Percentiles rank a stretch among this genome's conserved stretches.
Conservation (phyloP, 768 basidiomycete species). For the Psilocybe subaeruginosa region DNA sequence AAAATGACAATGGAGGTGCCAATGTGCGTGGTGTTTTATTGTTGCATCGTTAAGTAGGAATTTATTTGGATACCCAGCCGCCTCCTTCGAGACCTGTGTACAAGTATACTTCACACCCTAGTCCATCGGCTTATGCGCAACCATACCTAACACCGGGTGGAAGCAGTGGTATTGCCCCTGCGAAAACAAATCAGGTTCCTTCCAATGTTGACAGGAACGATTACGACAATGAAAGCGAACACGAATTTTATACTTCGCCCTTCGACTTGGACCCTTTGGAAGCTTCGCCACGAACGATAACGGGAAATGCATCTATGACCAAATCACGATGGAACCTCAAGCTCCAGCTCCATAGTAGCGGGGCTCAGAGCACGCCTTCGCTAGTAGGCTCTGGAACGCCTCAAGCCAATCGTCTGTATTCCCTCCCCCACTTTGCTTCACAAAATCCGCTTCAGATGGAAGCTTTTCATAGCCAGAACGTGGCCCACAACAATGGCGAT, state of each 20-base stretch:
- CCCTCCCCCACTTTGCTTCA: background rate
- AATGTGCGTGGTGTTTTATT: background rate
- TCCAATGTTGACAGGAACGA: background rate
- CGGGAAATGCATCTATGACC: slow-evolving; percentile 16
- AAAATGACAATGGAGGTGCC: slow-evolving; percentile 1
- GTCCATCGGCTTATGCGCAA: slow-evolving; percentile 13
- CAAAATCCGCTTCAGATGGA: background rate
- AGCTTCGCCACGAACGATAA: slow-evolving; percentile 5
- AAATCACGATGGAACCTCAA: slow-evolving; percentile 26
- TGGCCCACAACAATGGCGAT: background rate
- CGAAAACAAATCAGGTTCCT: background rate
- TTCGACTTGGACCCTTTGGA: slow-evolving; percentile 19
- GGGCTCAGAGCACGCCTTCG: slow-evolving; percentile 13
- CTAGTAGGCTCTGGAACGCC: background rate
- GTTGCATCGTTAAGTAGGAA: background rate
- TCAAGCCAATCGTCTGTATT: background rate
- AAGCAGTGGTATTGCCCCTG: background rate
- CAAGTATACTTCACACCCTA: slow-evolving; percentile 14
- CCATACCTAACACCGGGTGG: slow-evolving; percentile 8
- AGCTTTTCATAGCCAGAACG: background rate
- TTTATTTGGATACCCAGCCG: background rate
- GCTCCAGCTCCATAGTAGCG: slow-evolving; percentile 19
- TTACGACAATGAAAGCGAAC: slow-evolving; percentile 18
- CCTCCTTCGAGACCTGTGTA: slow-evolving; percentile 12
- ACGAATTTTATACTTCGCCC: slow-evolving; percentile 21